These are phyloP conservation scores for Russula sp. DNA, from an alignment of 768 basidiomycete species.

Conservation along the genomic window DNA sequence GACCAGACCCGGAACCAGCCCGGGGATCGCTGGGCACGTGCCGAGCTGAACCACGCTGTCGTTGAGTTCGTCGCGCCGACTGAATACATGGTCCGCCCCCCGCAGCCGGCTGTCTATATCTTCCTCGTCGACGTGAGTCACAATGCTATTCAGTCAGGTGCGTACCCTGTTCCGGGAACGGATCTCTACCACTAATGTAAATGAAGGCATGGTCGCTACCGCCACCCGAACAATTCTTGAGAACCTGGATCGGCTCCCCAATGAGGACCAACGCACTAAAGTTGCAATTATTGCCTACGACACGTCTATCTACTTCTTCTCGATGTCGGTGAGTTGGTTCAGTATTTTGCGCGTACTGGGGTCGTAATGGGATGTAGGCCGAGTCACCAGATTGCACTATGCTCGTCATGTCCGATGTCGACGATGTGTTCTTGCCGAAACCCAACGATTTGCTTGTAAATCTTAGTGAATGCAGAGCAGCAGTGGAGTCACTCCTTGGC, in stretches of 20 bases:
- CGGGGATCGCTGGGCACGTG: constrained; percentile 89
- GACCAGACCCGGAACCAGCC: constrained; percentile 90
- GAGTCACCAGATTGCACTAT: constrained; percentile 77
- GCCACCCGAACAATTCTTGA: constrained; percentile 96
- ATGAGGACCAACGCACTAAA: constrained; percentile 90
- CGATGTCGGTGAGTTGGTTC: constrained; percentile 59
- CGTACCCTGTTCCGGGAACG: constrained; percentile 22
- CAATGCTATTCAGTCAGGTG: constrained; percentile 82
- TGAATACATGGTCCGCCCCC: constrained; percentile 99
- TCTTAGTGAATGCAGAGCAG: constrained; percentile 73
- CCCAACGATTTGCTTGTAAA: constrained; percentile 96
- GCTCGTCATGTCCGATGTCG: constrained; percentile 95
- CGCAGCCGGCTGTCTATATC: constrained; percentile 94
- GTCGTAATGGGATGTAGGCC: constrained; percentile 36
- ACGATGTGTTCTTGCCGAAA: constrained; percentile 96
- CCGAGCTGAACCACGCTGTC: constrained; percentile 89
- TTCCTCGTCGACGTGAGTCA: constrained; percentile 98
- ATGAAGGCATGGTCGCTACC: constrained; percentile 94
- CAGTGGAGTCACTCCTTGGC: constrained; percentile 75
- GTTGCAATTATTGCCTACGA: constrained; percentile 91
- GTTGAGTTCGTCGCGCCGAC: constrained; percentile 98
- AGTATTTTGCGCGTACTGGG: background rate
- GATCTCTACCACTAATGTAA: background rate
- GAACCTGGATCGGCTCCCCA: constrained; percentile 90
- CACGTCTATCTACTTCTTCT: constrained; percentile 93